Base-by-base conservation (phyloP, 495 filamentous ascomycete species). In the Collariella sp. region DNA sequence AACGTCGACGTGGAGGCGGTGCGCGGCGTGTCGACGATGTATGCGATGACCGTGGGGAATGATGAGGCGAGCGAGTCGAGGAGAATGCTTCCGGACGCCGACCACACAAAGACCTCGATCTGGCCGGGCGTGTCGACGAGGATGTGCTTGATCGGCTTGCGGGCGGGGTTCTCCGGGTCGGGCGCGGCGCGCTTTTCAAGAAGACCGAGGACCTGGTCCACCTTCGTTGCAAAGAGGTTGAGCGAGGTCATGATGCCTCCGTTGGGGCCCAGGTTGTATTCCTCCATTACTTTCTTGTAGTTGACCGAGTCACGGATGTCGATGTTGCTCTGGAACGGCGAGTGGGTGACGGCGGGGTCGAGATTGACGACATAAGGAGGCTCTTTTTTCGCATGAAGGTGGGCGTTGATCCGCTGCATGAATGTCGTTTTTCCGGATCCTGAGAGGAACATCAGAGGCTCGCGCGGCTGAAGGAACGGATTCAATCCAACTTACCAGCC, bases 211-310 rank as follows among this genome's bases (percentile, higher is more conserved):
- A 98, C 88, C 64, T 98, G 93, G 63, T 98, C 94, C 61, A 98
- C 85, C 62, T 98, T 98, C 34, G 93, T 98, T 12, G 90, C 86
- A 70, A 97, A 98, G 16, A 98, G 82, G 64, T 98, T 98, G 26
- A 98, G 71, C 2, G 87, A 93, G 5, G 93, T 99, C 59, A 97
- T 75, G 60, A 99, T 97, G n/a, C 91, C 93, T 33, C 93, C 93
- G 73, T 98, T 98, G 5, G 93, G 93, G 0, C 93, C 93, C 0
- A 99, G 82, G 63, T 96, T 96, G 77, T 97, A 97, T 66, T 96
- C 88, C 69, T 88, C 89, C 93, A 99, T 99, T 57, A 99, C 93
- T 70, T 99, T 91, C 69, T 95, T 94, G 79, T 99, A 99, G 74
- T 99, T 95, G 64, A 99, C 89, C 24, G 85, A 90, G 70, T 99